Conservation (phyloP, 2,329 filamentous ascomycete genomes). For the Apiospora hydei region DNA sequence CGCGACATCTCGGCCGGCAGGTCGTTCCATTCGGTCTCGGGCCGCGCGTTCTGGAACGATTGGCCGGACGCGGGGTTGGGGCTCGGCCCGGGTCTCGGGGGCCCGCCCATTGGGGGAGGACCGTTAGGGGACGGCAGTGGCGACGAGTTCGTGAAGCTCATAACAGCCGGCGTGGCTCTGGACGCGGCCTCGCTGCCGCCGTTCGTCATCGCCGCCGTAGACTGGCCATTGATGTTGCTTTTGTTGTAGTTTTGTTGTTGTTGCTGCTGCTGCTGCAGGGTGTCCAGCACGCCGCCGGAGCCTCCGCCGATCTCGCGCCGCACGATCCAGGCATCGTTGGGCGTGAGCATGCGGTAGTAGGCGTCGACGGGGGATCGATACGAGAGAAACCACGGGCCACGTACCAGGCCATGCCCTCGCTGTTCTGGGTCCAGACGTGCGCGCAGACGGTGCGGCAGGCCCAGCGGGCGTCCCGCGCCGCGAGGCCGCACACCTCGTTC, state of each 20-base stretch:
- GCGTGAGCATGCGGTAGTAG: conserved; percentile 69
- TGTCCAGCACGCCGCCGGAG: neutral
- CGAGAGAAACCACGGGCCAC: conserved; percentile 61
- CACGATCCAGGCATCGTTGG: conserved; percentile 68
- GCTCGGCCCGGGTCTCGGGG: conserved; percentile 32
- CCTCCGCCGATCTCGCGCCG: conserved; percentile 49
- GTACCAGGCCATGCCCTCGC: conserved; percentile 70
- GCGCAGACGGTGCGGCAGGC: conserved; percentile 61
- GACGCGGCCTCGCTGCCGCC: neutral
- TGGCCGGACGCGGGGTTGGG: conserved; percentile 43
- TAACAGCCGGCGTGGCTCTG: conserved; percentile 15
- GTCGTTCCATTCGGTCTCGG: conserved; percentile 72
- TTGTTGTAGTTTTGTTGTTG: conserved; percentile 10
- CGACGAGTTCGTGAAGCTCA: conserved; percentile 26
- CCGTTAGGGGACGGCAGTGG: conserved; percentile 23
- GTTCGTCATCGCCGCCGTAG: neutral
- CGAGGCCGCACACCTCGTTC: conserved; percentile 56
- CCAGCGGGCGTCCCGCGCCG: conserved; percentile 44
- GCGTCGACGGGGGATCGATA: conserved; percentile 54
- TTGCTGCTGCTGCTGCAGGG: conserved; percentile 21
- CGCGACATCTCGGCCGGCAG: conserved; percentile 64
- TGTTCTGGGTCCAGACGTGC: conserved; percentile 73
- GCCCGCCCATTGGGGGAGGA: conserved; percentile 29
- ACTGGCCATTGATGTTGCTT: conserved; percentile 23
- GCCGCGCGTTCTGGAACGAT: conserved; percentile 66